phyloP scores from a whole-genome alignment of 495 filamentous ascomycete genomes.

The Polyplosphaeria fusca region DNA sequence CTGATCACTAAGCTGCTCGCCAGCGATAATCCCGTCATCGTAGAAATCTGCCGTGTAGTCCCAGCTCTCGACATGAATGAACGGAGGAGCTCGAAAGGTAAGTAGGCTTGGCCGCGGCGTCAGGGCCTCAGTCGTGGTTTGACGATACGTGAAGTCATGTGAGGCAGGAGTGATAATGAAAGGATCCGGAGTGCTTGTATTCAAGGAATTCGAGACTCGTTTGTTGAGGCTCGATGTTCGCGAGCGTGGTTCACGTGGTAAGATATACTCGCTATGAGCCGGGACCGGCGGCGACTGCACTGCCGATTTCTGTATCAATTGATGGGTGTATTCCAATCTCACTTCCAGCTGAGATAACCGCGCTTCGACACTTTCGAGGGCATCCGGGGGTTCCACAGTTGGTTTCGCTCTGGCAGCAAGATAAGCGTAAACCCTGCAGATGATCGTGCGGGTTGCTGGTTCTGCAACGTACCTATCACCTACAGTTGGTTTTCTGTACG shows the following conservation, averaged over 20 bases:
- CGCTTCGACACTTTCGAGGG: conserved; percentile 7
- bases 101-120: conserved; percentile 23
- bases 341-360: conserved; percentile 21
- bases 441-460: not conserved
- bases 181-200: not conserved
- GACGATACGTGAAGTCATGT: conserved; percentile 28
- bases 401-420: conserved; percentile 11
- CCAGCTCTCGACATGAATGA: conserved; percentile 27
- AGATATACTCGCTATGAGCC: not conserved
- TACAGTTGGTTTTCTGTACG: conserved; percentile 62
- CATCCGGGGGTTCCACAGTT: conserved; percentile 2
- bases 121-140: conserved; percentile 26
- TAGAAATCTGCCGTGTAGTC: conserved; percentile 29
- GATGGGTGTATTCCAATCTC: conserved; percentile 12
- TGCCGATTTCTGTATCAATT: conserved; percentile 10
- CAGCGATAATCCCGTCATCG: conserved; percentile 26
- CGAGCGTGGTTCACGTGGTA: conserved; percentile 3
- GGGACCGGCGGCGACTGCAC: conserved; percentile 7
- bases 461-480: conserved; percentile 22
- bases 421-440: not conserved
- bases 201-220: not conserved
- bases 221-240: conserved; percentile 15
- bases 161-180: conserved; percentile 10
- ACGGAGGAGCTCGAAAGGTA: conserved; percentile 19
- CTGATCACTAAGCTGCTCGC: conserved; percentile 17